Base-by-base conservation (phyloP, 2,329 filamentous ascomycete genomes). In the Harringtonia aguacate region DNA sequence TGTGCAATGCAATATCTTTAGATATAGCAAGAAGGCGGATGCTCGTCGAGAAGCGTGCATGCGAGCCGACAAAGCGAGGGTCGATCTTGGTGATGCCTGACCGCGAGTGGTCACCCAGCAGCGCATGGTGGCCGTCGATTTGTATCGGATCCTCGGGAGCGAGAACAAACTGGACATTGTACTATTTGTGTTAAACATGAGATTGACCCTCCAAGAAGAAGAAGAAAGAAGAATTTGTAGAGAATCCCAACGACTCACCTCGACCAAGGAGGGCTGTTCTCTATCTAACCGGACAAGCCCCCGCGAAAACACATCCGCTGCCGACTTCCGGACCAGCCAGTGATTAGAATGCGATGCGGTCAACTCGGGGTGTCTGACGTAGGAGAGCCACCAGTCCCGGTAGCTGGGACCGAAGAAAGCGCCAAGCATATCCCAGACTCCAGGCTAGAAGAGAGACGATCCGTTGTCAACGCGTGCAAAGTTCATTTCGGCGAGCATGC, bases 101-200 rank as follows among this genome's bases (percentile, higher is more conserved):
- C 10, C 56, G 53, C 12, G 60, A 60, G 42, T 58, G 55, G 30
- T 62, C 56, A n/a, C 56, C 58, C n/a, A 61, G 42, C 4, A 60
- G 35, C 7, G 58, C 46, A 28, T 52, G 53, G 13, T 13, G 0
- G 4, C 56, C 57, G 9, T 56, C 42, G 14, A 57, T 29, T 8
- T 56, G 40, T 10, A 57, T 41, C 1, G 35, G 50, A 12, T 51
- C 29, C 15, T 36, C 30, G 12, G 50, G 36, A 2, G 50, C 39
- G 4, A 37, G 2, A 21, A 48, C 35, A 10, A 46, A 42, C 14
- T 38, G 14, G 2, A 56, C 31, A 33, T 49, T n/a, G 29, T 52
- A 56, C 54, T 56, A 27, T 36, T 39, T 7, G 17, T 17, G n/a
- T 1, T 14, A 28, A 35, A 28, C 6, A 28, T 43, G 17, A 38